These are phyloP conservation scores for Fonsecaea multimorphosa DNA, from an alignment of 2,329 filamentous ascomycete species.

Conservation along the genomic window DNA sequence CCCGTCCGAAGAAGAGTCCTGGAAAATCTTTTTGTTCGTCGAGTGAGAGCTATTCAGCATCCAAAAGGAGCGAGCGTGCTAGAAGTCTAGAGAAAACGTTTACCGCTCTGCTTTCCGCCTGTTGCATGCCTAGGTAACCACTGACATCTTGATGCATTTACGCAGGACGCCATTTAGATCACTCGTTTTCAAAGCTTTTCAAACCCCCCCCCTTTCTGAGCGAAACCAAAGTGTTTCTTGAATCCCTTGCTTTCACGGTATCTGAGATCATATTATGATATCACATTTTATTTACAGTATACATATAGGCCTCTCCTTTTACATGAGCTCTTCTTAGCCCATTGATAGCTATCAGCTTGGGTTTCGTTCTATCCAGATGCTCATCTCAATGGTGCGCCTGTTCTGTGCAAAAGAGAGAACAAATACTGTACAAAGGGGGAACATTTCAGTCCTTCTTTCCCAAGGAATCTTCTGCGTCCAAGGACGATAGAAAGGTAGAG, in stretches of 20 bases:
- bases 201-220: neutral
- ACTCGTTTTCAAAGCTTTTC: no score
- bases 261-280: neutral
- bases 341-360: neutral
- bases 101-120: no score
- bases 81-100: no score
- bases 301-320: neutral
- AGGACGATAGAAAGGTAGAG: neutral
- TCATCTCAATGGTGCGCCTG: neutral
- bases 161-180: no score
- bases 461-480: neutral
- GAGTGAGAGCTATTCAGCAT: no score
- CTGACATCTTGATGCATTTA: no score
- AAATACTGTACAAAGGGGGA: neutral
- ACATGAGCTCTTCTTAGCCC: neutral
- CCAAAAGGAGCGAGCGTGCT: no score
- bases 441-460: neutral
- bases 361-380: neutral
- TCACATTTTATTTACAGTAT: neutral
- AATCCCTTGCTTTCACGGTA: neutral
- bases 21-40: no score
- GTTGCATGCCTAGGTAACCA: no score
- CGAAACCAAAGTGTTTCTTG: neutral
- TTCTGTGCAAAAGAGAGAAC: neutral
- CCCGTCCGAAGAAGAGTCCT: no score